These are phyloP conservation scores for Trichocladium antarcticum DNA, from an alignment of 495 filamentous ascomycete species.

Conservation along the genomic window DNA sequence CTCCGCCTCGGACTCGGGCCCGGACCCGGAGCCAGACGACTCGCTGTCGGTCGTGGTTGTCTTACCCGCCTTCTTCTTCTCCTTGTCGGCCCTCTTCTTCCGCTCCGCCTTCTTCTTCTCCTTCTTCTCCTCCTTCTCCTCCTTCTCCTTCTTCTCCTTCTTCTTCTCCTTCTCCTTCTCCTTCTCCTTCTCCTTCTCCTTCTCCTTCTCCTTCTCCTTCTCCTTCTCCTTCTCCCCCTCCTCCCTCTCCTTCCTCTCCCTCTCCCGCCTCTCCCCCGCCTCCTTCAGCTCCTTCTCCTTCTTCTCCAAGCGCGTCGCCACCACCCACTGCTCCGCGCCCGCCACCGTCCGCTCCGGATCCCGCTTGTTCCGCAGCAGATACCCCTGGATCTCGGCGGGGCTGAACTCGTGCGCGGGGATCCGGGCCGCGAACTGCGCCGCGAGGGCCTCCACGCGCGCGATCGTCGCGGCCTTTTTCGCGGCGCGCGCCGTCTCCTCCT, in stretches of 20 bases:
- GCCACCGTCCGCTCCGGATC: slow-evolving; percentile 49
- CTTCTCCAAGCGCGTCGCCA: slow-evolving; percentile 46
- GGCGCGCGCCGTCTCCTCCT: slow-evolving; percentile 26
- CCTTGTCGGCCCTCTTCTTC: slow-evolving; percentile 8
- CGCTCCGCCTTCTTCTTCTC: slow-evolving; percentile 9
- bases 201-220: slow-evolving; percentile 20
- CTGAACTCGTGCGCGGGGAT: slow-evolving; percentile 56
- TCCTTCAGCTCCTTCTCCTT: slow-evolving; percentile 43
- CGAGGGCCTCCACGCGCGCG: slow-evolving; percentile 24
- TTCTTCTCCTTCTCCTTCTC: slow-evolving; percentile 8
- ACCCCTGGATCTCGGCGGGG: slow-evolving; percentile 71
- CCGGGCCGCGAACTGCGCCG: slow-evolving; percentile 46
- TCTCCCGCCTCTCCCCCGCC: slow-evolving; percentile 34
- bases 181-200: slow-evolving; percentile 21
- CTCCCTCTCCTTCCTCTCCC: slow-evolving; percentile 27
- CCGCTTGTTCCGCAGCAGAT: slow-evolving; percentile 56
- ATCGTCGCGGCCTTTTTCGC: slow-evolving; percentile 29
- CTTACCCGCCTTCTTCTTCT: slow-evolving; percentile 8
- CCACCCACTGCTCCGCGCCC: slow-evolving; percentile 47
- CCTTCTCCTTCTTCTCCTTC: slow-evolving; percentile 15
- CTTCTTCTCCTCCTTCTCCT: slow-evolving; percentile 7
- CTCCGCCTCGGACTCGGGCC: slow-evolving; percentile 10
- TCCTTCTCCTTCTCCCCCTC: slow-evolving; percentile 25
- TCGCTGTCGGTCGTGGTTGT: slow-evolving; percentile 1
- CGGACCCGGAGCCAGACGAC: neutral